Evolutionary conservation across 2,329 filamentous ascomycete genomes (phyloP), one percentile per base, ranked within the genome.

Genomic region (Fusarium fujikuroi): DNA sequence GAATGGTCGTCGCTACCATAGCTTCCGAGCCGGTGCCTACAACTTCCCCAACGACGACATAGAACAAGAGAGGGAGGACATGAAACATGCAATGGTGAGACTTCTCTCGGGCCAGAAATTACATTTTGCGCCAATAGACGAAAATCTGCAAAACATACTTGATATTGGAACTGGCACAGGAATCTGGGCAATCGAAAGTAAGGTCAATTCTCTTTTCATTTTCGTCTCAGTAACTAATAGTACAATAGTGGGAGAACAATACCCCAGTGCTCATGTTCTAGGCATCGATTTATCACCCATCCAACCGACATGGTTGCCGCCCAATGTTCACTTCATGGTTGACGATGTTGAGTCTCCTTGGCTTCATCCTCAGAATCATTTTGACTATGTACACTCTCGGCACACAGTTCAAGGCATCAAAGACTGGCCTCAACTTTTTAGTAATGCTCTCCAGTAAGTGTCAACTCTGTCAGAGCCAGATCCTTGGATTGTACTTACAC

Each of bases 311-410:
- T 86, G 85, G 84, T 79, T 90, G 16, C 88, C 88, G 8, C 85
- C 87, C 7, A 90, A 90, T 70, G 83, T 89, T 25, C 82, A 83
- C 30, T 90, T 89, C 72, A 81, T 88, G 76, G 83, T 90, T 16
- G 89, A 91, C 65, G 89, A 91, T 69, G 83, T 87, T 32, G 88
- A 91, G 78, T 84, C 84, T 63, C 83, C 84, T 9, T 91, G 89
- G 89, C 78, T 89, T 21, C 85, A 89, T 68, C 85, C 86, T 9
- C 76, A 78, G 8, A 85, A 89, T 66, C 84, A 87, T 58, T 91
- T 90, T 61, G 89, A 91, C 77, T 90, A 89, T 66, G 85, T 91
- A 39, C 89, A 91, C 76, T 85, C 87, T n/a, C 84, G 90, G 7
- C 85, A 88, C 63, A 87, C 87, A 3, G 86, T 87, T 19, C 85